Evolutionary conservation across 2,329 filamentous ascomycete genomes (phyloP).

Genomic region (Epichloe amarillans): DNA sequence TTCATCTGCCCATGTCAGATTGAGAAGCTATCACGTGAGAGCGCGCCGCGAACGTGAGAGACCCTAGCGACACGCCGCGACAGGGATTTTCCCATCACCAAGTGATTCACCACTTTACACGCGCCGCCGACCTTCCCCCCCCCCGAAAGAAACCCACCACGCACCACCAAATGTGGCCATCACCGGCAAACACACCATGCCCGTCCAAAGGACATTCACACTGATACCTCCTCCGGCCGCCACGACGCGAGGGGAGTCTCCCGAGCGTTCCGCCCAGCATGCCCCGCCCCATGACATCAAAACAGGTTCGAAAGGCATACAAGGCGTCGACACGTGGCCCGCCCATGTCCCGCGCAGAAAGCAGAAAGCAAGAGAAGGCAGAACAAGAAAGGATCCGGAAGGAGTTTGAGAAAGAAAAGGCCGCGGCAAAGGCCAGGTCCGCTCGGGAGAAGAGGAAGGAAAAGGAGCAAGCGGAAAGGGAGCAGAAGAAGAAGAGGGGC

Average conservation of each 20-base stretch:
- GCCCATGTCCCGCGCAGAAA: constrained; percentile 28
- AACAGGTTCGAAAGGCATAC: constrained; percentile 27
- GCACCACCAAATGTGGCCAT: constrained; percentile 1
- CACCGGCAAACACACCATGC: constrained; percentile 16
- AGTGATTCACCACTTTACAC: background rate
- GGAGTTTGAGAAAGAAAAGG: constrained; percentile 36
- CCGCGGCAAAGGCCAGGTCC: constrained; percentile 32
- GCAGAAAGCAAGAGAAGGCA: constrained; percentile 24
- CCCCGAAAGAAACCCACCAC: background rate
- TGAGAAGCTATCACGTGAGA: background rate
- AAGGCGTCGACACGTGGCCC: constrained; percentile 20
- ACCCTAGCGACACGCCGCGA: background rate
- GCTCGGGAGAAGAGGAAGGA: constrained; percentile 42
- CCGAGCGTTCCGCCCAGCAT: background rate
- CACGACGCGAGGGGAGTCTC: background rate
- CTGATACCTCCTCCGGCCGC: constrained; percentile 24
- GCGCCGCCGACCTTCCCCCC: background rate
- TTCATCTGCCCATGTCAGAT: too few relatives aligned
- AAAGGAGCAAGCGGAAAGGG: constrained; percentile 34
- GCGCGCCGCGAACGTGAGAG: background rate
- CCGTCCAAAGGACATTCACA: constrained; percentile 30
- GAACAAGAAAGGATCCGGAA: constrained; percentile 43
- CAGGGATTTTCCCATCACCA: background rate
- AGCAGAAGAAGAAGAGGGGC: constrained; percentile 37
- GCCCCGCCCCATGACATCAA: constrained; percentile 25